Evolutionary conservation across 768 basidiomycete species (phyloP).

Genomic region (Flagelloscypha sp.): DNA sequence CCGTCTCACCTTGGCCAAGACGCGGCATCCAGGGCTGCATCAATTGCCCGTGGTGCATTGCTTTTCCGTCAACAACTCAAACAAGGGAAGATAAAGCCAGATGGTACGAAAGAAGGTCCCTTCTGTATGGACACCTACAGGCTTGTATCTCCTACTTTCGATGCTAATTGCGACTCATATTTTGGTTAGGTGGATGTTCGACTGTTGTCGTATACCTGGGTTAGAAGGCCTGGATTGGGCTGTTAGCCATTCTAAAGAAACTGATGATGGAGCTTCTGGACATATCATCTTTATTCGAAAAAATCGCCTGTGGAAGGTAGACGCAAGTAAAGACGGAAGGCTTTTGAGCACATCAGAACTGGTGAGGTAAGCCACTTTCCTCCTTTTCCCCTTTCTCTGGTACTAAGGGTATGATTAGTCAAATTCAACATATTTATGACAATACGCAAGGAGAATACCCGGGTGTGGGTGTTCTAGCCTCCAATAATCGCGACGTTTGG

Average conservation of each 20-base stretch:
- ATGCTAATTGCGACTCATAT: conserved; percentile 2
- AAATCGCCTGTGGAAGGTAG: conserved; percentile 78
- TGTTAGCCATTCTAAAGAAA: conserved; percentile 51
- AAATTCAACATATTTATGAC: conserved; percentile 65
- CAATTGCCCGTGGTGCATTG: conserved; percentile 61
- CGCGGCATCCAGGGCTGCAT: conserved; percentile 61
- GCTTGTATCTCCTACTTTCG: conserved; percentile 24
- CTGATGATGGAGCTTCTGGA: conserved; percentile 53
- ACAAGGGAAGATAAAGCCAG: conserved; percentile 56
- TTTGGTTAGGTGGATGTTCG: conserved; percentile 76
- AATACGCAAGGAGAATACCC: conserved; percentile 56
- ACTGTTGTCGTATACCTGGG: conserved; percentile 78
- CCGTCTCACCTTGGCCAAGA: conserved; percentile 53
- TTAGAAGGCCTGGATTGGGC: conserved; percentile 71
- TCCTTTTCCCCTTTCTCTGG: neutral
- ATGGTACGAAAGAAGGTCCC: conserved; percentile 57
- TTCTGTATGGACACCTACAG: conserved; percentile 86
- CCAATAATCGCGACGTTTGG: conserved; percentile 82
- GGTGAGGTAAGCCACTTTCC: conserved; percentile 38
- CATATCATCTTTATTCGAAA: conserved; percentile 84
- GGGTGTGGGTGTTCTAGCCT: conserved; percentile 69
- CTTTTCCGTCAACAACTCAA: conserved; percentile 65
- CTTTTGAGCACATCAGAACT: conserved; percentile 61
- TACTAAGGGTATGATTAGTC: conserved; percentile 29
- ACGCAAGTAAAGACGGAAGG: conserved; percentile 43